Base-by-base conservation (phyloP, 179 eudicot species). In the Heliamphora pulchella region DNA sequence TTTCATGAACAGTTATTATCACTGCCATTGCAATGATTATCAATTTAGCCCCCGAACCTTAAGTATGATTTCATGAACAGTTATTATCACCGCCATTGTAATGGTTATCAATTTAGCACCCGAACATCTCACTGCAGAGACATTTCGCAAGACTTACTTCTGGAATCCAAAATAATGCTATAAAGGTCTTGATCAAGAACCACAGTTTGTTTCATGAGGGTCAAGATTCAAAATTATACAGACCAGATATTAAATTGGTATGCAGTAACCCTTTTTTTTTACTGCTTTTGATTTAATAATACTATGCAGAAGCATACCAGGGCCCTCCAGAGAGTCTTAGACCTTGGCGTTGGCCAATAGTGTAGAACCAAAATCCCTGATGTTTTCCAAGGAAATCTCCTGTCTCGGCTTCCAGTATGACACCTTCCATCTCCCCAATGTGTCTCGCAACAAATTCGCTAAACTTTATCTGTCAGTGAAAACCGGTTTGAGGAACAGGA, bases 341-440 rank as follows among this genome's bases (percentile, higher is more conserved):
- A 74, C 98, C 98, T 86, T 95, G 98, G 43, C 98, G 95, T 84
- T 95, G 98, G 79, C 97, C 98, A 81, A 91, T 90, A 11, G 98
- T 95, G 82, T 95, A 90, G 82, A 95, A 93, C 97, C 98, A 95
- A 86, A 95, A 93, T 59, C 98, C 98, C 71, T 89, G 89, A 75
- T 95, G 98, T 61, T 83, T 86, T 50, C 98, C 98, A 61, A 95
- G 90, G 71, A 91, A 92, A 86, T 95, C 97, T 67, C 97, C 97
- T 9, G 94, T 89, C 85, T 93, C 97, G 18, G 98, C 98, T 91
- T 95, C 98, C 87, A 95, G 81, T 80, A 93, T 90, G 73, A 93
- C 78, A 78, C 98, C 98, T 84, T 93, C 94, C 85, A 78, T 86
- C 88, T 95, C 98, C 78, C 98, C 98, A 80, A 95, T 95, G 71